These are phyloP conservation scores for Penicillium sp. DNA, from an alignment of 2,329 filamentous ascomycete species.

Conservation along the genomic window DNA sequence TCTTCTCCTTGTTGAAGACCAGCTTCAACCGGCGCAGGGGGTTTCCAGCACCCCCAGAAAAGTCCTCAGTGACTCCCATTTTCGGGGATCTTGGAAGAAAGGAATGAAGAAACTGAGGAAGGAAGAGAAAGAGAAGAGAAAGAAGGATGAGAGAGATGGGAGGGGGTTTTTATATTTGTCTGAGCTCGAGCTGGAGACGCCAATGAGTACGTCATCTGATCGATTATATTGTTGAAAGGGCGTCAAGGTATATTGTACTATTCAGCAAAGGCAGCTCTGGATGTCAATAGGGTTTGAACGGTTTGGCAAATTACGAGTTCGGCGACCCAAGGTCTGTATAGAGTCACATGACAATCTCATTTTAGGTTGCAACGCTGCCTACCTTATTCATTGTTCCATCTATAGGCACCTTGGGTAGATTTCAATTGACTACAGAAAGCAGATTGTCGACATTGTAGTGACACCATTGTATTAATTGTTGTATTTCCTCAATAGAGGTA, in stretches of 20 bases:
- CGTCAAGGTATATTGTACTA: neutral
- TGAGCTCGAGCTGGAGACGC: neutral
- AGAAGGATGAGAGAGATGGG: neutral
- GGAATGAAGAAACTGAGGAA: neutral
- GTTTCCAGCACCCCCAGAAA: neutral
- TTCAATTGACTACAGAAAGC: neutral
- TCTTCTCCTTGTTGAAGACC: neutral
- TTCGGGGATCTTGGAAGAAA: neutral
- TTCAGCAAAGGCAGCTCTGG: neutral
- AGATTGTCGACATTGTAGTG: neutral
- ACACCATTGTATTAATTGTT: neutral
- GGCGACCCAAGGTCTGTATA: slow-evolving; percentile 29
- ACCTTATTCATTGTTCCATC: neutral
- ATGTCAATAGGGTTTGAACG: neutral
- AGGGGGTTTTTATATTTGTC: neutral
- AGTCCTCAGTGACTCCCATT: neutral
- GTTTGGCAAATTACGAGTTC: slow-evolving; percentile 1
- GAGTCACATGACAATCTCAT: slow-evolving; percentile 24
- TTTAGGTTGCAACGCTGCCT: neutral
- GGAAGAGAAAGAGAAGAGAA: neutral
- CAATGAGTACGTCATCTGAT: neutral
- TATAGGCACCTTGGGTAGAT: neutral
- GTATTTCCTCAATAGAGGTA: neutral
- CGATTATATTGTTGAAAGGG: neutral
- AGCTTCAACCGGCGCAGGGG: neutral